phyloP scores from a whole-genome alignment of 2,329 filamentous ascomycete species.

The Tolypocladium paradoxum region DNA sequence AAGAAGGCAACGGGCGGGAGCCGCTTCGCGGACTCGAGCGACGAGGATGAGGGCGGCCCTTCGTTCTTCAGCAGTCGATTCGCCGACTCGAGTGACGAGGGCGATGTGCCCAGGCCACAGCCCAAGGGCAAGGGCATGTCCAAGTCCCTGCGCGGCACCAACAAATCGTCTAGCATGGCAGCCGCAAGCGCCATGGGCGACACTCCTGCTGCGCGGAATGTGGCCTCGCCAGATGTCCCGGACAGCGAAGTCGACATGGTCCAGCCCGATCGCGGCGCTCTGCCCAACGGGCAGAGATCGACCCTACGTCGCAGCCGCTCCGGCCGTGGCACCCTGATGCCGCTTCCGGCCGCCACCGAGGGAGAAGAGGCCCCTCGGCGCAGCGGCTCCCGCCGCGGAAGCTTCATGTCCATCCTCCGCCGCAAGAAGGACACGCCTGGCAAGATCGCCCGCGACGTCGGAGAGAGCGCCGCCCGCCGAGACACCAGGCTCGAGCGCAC shows the following conservation, averaged over 20 bases:
- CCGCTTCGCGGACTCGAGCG: slow-evolving; percentile 52
- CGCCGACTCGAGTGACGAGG: slow-evolving; percentile 20
- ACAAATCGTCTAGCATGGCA: slow-evolving; percentile 16
- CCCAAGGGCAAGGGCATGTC: slow-evolving; percentile 21
- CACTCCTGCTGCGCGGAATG: slow-evolving; percentile 26
- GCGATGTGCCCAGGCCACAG: slow-evolving; percentile 6
- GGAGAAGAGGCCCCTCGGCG: neutral
- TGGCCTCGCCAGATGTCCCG: slow-evolving; percentile 45
- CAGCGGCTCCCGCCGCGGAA: slow-evolving; percentile 25
- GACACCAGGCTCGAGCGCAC: slow-evolving; percentile 53
- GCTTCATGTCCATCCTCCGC: slow-evolving; percentile 50
- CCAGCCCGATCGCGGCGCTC: slow-evolving; percentile 8
- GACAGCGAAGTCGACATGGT: slow-evolving; percentile 44
- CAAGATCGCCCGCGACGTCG: slow-evolving; percentile 42
- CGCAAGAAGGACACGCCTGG: slow-evolving; percentile 44
- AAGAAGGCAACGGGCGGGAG: slow-evolving; percentile 31
- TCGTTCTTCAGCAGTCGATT: slow-evolving; percentile 47
- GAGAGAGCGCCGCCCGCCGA: slow-evolving; percentile 48
- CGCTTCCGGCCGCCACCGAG: slow-evolving; percentile 9
- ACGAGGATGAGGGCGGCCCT: slow-evolving; percentile 35
- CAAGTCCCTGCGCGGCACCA: slow-evolving; percentile 18
- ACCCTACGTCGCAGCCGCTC: slow-evolving; percentile 30
- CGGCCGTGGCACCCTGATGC: slow-evolving; percentile 25
- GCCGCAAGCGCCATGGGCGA: slow-evolving; percentile 25
- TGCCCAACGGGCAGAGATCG: slow-evolving; percentile 7